Conservation (phyloP, 2,329 filamentous ascomycete species). For the Curvularia spicifera region DNA sequence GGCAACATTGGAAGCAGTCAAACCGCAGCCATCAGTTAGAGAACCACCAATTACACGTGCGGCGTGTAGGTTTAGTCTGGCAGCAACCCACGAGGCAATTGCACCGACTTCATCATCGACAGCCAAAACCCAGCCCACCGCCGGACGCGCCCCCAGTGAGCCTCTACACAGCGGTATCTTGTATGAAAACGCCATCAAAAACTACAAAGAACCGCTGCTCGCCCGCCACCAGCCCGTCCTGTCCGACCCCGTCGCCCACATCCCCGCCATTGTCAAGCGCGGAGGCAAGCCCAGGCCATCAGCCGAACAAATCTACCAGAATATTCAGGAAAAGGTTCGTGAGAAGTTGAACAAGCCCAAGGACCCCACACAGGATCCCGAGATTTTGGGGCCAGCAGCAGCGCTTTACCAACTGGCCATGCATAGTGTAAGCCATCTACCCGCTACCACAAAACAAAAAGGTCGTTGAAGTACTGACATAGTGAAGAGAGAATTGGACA, state of each 20-base stretch:
- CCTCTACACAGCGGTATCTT: not conserved
- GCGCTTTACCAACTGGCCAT: not conserved
- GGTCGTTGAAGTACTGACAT: not conserved
- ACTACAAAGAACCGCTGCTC: constrained; percentile 26
- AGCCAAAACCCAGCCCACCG: not conserved
- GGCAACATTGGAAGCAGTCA: not conserved
- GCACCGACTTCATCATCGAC: no score
- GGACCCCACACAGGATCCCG: no score
- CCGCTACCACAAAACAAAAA: not conserved
- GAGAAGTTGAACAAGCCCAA: not conserved
- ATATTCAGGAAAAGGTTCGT: constrained; percentile 6
- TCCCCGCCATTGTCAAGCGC: constrained; percentile 17
- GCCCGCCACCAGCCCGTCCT: constrained; percentile 16
- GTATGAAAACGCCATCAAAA: constrained; percentile 7
- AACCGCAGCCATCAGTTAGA: not conserved
- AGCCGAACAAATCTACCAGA: constrained; percentile 5
- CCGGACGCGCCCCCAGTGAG: not conserved
- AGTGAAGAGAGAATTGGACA: not conserved
- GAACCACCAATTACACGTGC: no score
- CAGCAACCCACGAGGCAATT: no score
- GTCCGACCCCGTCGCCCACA: constrained; percentile 14
- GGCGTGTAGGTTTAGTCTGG: no score
- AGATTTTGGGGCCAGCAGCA: not conserved
- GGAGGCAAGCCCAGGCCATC: constrained; percentile 10
- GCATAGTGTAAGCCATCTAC: constrained; percentile 3